Conservation (phyloP, 192 early-diverging fungal genomes). For the Coemansia javaensis region DNA sequence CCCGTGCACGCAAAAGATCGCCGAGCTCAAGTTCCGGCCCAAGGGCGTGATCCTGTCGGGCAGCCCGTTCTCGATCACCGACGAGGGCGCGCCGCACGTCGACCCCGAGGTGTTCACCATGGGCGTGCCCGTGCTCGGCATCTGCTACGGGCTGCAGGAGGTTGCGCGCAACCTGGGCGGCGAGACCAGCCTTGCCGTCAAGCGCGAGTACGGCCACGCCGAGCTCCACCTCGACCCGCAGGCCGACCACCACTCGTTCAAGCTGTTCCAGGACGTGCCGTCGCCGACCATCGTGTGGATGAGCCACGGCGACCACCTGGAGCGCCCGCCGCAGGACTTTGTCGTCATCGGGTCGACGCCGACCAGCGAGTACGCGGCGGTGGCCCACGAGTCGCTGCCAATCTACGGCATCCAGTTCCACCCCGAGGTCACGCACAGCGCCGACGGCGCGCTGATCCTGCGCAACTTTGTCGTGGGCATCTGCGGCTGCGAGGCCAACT, state of each 20-base stretch:
- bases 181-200: constrained; percentile 63
- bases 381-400: constrained; percentile 71
- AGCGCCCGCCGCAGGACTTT: constrained; percentile 76
- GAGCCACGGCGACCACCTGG: constrained; percentile 95
- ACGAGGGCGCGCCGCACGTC: constrained; percentile 87
- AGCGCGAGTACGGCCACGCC: constrained; percentile 95
- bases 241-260: constrained; percentile 56
- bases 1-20: constrained; percentile 94
- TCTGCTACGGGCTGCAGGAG: constrained; percentile 99
- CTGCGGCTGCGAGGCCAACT: constrained; percentile 76
- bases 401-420: constrained; percentile 99
- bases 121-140: constrained; percentile 90
- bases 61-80: constrained; percentile 95
- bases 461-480: constrained; percentile 93
- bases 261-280: constrained; percentile 68
- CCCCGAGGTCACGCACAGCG: constrained; percentile 98
- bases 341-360: constrained; percentile 75
- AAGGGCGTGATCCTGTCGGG: constrained; percentile 96
- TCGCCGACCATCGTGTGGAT: constrained; percentile 81
- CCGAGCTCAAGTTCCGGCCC: constrained; percentile 90
- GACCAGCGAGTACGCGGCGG: constrained; percentile 87
- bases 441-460: constrained; percentile 73
- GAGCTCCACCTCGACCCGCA: constrained; percentile 63
- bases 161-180: constrained; percentile 86
- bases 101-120: constrained; percentile 86